These are phyloP conservation scores for Colletotrichum sp. DNA, from an alignment of 2,329 filamentous ascomycete genomes.

Conservation along the genomic window DNA sequence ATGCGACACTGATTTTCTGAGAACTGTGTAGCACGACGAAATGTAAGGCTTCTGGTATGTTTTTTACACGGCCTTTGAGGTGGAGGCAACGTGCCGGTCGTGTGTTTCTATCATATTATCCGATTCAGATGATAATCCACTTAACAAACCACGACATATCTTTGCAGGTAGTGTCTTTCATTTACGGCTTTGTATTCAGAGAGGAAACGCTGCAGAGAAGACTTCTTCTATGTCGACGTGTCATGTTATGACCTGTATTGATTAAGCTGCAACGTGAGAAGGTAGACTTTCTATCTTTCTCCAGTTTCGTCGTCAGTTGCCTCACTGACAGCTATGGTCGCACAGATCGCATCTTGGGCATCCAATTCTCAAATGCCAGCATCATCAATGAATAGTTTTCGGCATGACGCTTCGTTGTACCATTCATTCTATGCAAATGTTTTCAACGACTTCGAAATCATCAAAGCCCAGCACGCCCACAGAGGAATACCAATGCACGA, in stretches of 20 bases:
- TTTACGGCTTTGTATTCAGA: fast-evolving
- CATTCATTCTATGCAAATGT: background rate
- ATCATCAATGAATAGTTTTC: background rate
- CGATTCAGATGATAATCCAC: background rate
- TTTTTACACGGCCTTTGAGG: background rate
- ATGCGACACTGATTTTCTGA: background rate
- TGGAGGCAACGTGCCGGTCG: background rate
- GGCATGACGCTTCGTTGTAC: background rate
- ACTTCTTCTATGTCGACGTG: background rate
- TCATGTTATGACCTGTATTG: background rate
- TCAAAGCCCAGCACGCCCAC: background rate
- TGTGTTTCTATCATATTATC: background rate
- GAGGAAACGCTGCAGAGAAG: fast-evolving
- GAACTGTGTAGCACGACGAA: background rate
- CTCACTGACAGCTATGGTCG: fast-evolving
- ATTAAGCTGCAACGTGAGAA: background rate
- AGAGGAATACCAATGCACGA: background rate
- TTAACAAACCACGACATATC: background rate
- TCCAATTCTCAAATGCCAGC: too few relatives aligned
- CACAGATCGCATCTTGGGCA: background rate
- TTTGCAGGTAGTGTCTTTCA: background rate
- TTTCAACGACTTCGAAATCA: background rate
- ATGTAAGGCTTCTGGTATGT: background rate
- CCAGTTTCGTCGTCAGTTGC: too few relatives aligned
- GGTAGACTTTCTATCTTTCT: background rate